A percentile compares a stretch with the other conserved stretches of the same genome.
phyloP scores from a whole-genome alignment of 2,329 filamentous ascomycete species.

The Diaporthe citrichinensis region DNA sequence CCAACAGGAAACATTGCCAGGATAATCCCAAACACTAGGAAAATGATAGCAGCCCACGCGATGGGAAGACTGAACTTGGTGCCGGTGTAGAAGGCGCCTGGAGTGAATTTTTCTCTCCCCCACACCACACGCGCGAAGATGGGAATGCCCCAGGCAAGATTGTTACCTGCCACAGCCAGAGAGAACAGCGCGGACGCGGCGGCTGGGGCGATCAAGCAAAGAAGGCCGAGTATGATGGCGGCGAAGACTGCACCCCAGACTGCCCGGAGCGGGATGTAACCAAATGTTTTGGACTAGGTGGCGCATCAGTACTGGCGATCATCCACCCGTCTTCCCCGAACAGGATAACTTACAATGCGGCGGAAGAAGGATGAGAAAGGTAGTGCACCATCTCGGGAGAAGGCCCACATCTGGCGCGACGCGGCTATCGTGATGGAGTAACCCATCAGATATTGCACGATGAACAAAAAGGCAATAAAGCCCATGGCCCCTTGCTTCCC shows the following conservation, averaged over 20 bases:
- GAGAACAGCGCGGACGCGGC: conserved; percentile 73
- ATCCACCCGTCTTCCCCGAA: background rate
- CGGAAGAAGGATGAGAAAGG: conserved; percentile 72
- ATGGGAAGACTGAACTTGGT: conserved; percentile 63
- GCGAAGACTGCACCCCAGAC: conserved; percentile 67
- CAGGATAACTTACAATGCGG: conserved; percentile 55
- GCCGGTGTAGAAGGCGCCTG: conserved; percentile 73
- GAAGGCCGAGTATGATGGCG: conserved; percentile 67
- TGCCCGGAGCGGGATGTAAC: conserved; percentile 70
- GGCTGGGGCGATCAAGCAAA: conserved; percentile 69
- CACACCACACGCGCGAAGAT: conserved; percentile 71
- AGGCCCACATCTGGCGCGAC: conserved; percentile 74
- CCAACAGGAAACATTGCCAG: conserved; percentile 71
- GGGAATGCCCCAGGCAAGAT: conserved; percentile 71
- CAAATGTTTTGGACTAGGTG: conserved; percentile 60
- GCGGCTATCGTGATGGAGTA: conserved; percentile 70
- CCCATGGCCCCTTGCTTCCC: conserved; percentile 71
- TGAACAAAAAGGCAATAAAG: conserved; percentile 70
- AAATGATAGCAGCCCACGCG: conserved; percentile 66
- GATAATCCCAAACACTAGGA: conserved; percentile 68
- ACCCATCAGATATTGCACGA: conserved; percentile 75
- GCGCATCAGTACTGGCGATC: background rate
- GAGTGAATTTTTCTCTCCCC: conserved; percentile 69
- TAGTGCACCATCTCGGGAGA: conserved; percentile 72
- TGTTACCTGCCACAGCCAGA: conserved; percentile 71